Conservation (phyloP, 2,329 filamentous ascomycete genomes). For the Alternaria longipes region DNA sequence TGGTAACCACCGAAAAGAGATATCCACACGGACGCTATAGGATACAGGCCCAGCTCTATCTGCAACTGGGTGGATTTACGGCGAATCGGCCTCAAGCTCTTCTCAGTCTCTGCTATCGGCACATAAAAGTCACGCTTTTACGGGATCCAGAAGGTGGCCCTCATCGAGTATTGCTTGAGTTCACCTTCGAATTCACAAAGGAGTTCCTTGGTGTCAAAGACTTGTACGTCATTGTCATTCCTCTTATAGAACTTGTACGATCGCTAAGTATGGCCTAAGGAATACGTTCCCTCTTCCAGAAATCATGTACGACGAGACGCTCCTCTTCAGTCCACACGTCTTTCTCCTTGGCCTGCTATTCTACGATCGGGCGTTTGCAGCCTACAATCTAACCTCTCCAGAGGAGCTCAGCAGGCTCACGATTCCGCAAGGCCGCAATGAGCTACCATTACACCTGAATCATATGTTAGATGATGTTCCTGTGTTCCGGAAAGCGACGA, state of each 20-base stretch:
- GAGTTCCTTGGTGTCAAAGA: constrained; percentile 8
- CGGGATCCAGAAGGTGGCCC: constrained; percentile 12
- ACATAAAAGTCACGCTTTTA: constrained; percentile 18
- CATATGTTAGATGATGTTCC: constrained; percentile 9
- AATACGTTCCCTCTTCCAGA: constrained; percentile 45
- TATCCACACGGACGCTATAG: not conserved
- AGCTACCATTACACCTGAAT: constrained; percentile 11
- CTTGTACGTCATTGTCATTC: constrained; percentile 5
- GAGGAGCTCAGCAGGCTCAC: constrained; percentile 49
- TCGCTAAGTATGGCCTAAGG: not conserved
- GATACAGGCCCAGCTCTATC: not conserved
- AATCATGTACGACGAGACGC: constrained; percentile 45
- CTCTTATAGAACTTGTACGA: not conserved
- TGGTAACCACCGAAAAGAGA: not conserved
- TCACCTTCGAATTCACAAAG: constrained; percentile 16
- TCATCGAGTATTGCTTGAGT: constrained; percentile 19
- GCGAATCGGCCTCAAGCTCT: constrained; percentile 8
- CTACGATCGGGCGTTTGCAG: constrained; percentile 39
- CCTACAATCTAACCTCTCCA: constrained; percentile 39
- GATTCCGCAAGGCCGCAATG: constrained; percentile 27
- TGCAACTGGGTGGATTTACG: not conserved
- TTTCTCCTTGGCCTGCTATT: constrained; percentile 46
- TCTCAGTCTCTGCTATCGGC: constrained; percentile 14
- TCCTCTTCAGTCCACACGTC: constrained; percentile 46
- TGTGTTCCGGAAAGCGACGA: constrained; percentile 28